Evolutionary conservation across 139 green algal genomes (phyloP), one percentile per base, ranked within the genome.

Genomic region (Tetraselmis chui): DNA sequence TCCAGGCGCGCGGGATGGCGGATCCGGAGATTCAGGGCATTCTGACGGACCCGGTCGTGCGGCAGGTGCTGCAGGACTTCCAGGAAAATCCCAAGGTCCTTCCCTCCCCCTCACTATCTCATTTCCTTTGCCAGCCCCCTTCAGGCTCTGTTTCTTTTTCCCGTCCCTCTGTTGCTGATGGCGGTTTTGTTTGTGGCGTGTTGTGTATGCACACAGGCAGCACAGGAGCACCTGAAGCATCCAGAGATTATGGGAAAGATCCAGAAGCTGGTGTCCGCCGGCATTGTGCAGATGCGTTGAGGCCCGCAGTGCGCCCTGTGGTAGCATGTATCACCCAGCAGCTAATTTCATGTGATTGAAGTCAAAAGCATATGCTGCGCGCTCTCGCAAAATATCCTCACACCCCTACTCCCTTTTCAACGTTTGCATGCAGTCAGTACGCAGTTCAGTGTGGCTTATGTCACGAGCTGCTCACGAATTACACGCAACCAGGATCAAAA

Each of bases 1-100:
- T 77, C 28, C 92, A 95, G 86, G 89, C 86, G 25, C 88, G 90
- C 28, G 93, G 90, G 1, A 96, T 99, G 96, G 82, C 87, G 0
- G 95, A 99, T 84, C 97, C 97, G 0, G 96, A 99, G 88, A 90
- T 97, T 29, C 97, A 99, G 89, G 77, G 77, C 86, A 98, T 99
- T 76, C 88, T 99, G 31, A 92, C 85, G 1, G 96, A 99, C 89
- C 96, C 96, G 26, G 83, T 98, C 81, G 98, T 99, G 95, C 88
- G 92, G 24, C 84, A 91, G 84, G 94, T 97, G 29, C 90, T 98
- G 59, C 79, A 92, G 28, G 95, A 98, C 83, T 93, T 99, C 86
- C 91, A 98, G 86, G 89, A 96, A 76, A 89, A 99, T 81, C 96
- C 96, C 1, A 85, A 81, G 45, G 45, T 67, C 5, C 45, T 67